Evolutionary conservation across 2,329 filamentous ascomycete genomes (phyloP).

Genomic region (Pestalotiopsis sp.): DNA sequence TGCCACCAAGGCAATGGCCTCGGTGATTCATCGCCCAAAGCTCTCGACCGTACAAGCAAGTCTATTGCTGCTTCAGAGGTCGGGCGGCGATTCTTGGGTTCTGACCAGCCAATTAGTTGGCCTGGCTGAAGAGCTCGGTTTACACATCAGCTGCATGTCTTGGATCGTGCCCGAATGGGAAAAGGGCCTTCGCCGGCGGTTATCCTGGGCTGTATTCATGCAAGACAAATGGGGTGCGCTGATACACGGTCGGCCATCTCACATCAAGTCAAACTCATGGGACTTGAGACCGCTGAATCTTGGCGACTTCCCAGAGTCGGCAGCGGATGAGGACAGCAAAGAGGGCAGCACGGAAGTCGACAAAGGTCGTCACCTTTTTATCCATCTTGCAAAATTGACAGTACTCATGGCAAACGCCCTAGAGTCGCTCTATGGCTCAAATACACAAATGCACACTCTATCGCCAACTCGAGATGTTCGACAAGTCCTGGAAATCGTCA

Average conservation of each 20-base stretch:
- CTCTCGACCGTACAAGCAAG: conserved; percentile 44
- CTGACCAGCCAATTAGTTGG: conserved; percentile 47
- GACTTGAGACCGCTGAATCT: conserved; percentile 31
- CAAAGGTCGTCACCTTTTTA: not conserved
- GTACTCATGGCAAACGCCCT: not conserved
- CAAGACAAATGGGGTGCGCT: conserved; percentile 60
- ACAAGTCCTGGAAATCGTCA: conserved; percentile 25
- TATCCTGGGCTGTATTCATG: conserved; percentile 61
- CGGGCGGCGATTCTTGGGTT: conserved; percentile 29
- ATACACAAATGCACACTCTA: not conserved
- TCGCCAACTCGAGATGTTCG: not conserved
- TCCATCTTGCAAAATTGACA: not conserved
- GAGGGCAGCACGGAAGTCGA: conserved; percentile 11
- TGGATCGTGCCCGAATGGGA: conserved; percentile 62
- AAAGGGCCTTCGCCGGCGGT: conserved; percentile 52
- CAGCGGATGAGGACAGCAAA: conserved; percentile 18
- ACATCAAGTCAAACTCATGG: conserved; percentile 52
- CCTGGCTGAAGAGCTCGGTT: conserved; percentile 51
- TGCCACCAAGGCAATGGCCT: conserved; percentile 29
- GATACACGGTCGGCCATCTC: conserved; percentile 51
- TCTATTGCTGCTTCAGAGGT: conserved; percentile 40
- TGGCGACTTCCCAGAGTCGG: conserved; percentile 1
- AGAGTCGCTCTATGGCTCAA: not conserved
- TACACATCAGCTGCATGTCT: conserved; percentile 54
- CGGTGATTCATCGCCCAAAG: conserved; percentile 34